Base-by-base conservation (phyloP, 441 rosid genomes). In the Sinapis alba region DNA sequence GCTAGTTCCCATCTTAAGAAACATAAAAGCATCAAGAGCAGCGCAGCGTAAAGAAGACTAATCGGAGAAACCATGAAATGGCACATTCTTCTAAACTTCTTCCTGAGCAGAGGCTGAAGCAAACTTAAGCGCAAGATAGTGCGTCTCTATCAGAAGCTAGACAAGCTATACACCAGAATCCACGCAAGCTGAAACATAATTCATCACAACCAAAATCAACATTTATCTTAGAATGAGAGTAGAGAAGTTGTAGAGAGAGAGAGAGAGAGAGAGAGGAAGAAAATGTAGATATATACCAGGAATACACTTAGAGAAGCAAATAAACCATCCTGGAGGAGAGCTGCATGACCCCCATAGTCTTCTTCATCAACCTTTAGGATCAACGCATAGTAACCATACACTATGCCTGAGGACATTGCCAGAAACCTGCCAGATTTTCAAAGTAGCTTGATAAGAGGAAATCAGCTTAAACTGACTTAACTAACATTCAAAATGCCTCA, bases 91-190 rank as follows among this genome's bases (percentile, higher is more conserved):
- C 75, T 64, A 45, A 32, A 70, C 62, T 59, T 77, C 64, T 36
- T 71, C 38, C 1, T n/a, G 26, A 53, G 75, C 56, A 51, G 56
- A 41, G 24, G 23, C 77, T 15, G 5, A 71, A 62, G 63, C 69
- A 24, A 57, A 64, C 70, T 61, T 6, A 47, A 72, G 65, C 23
- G 4, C 59, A 68, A 73, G 56, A 62, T n/a, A 68, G 50, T 23
- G 21, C 6, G 13, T 76, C 60, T 77, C 68, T 36, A 64, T 74
- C 73, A 79, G 85, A 92, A 92, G 85, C 94, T 94, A 47, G 85
- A 86, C 91, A 95, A 81, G 93, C 99, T 95, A 87, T 95, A 95
- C 76, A 95, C 90, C 80, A 95, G 84, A 83, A 87, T 84, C 99
- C 99, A 95, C 5, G 96, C 90, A 50, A 95, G 93, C 99, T 95